Evolutionary conservation across 352 stramenopile species (phyloP), one percentile per base, ranked within the genome.

Genomic region (Globisporangium cystogenes): DNA sequence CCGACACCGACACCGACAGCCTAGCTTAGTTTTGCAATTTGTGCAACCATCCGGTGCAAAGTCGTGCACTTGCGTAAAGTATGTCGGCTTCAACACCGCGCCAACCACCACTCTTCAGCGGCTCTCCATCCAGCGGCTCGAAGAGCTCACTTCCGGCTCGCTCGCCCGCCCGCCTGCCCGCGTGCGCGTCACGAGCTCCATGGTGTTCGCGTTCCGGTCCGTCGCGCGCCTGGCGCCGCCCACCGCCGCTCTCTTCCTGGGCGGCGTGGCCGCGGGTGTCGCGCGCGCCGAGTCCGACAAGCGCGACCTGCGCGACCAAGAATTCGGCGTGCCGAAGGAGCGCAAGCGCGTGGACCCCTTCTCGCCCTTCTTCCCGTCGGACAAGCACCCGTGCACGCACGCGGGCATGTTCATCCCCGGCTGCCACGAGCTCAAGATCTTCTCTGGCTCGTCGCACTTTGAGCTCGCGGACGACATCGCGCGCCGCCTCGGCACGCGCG

Each of bases 371-470:
- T 94, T 94, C 56, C 84, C 84, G 52, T 94, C 84, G 23, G 84
- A 94, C 70, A 94, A 94, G 62, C 87, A 96, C 65, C 81, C 84
- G 58, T 96, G 87, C 66, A 96, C 87, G 44, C 75, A 95, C 59
- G 82, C 87, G 10, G 85, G 88, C 47, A 93, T 95, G 82, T 97
- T 97, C 67, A 94, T 96, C 55, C 87, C 86, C 0, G 87, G 87
- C 44, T 97, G 88, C 67, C 84, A 95, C 65, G 88, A 97, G 68
- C 88, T 97, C 58, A 96, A 96, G 71, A 93, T 97, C 58, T 96
- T 97, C 63, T 92, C 86, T 4, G 89, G 89, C 53, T 96, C 88
- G 69, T 94, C 84, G 46, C 92, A 96, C 65, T 88, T 87, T 64
- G 78, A 93, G 45, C 76, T 97, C 26, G 87, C 89, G 7, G 85